Evolutionary conservation across 495 filamentous ascomycete species (phyloP), one percentile per base, ranked within the genome.

Genomic region (Penicillium waksmanii): DNA sequence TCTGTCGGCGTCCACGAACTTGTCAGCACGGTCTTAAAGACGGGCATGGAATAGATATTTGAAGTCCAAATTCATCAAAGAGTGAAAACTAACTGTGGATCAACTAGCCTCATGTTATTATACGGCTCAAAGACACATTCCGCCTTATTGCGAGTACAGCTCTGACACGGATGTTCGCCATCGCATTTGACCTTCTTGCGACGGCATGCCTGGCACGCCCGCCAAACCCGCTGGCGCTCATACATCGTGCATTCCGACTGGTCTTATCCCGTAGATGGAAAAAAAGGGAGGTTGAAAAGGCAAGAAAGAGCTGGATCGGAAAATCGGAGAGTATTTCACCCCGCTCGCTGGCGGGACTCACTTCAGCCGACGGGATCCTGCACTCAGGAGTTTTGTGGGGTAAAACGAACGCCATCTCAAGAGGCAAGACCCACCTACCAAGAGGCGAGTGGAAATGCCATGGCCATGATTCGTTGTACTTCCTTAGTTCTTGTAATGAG

Each of bases 221-320:
- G 66, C 52, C 69, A 74, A 33, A 73, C 71, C 3, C 71, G 58
- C 35, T 72, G 58, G 3, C 73, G 69, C 27, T 62, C 60, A 15
- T 62, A 62, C 60, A 62, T 62, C 10, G 36, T 10, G 21, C 27
- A 46, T 46, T 21, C n/a, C 21, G 9, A 13, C 44, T 15, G n/a
- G 23, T 2, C 18, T 34, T n/a, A 54, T 18, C 35, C 34, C 31
- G 34, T 21, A 38, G 15, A 13, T 9, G 10, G 10, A 9, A 38
- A 13, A 13, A 1, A 38, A 12, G 46, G 4, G 6, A 15, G 43
- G 6, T 15, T 36, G 43, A 48, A 52, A 19, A 21, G 15, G 36
- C 8, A 46, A 19, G 42, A 46, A 21, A 17, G 15, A 21, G 8
- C 42, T 17, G 42, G 25, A 12, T n/a, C 17, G 23, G 18, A 34